Conservation (phyloP, 1,284 basidiomycete species). For the Cystobasidium sp. region DNA sequence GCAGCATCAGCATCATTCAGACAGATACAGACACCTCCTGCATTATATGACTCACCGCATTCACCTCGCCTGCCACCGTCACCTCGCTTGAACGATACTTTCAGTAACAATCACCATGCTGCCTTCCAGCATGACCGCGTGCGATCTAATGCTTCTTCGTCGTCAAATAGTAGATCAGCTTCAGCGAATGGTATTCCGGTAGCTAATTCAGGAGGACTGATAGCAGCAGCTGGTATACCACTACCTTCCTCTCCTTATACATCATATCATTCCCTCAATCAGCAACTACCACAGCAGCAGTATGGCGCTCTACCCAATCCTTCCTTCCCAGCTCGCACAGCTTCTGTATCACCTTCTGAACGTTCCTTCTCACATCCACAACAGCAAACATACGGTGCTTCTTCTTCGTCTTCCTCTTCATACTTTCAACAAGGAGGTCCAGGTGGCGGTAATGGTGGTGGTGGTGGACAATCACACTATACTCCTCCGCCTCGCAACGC, state of each 20-base stretch:
- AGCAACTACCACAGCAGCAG: not conserved
- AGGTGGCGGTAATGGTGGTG: not conserved
- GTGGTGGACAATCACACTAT: too few relatives aligned
- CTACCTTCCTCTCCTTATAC: not conserved
- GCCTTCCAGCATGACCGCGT: too few relatives aligned
- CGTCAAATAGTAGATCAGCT: too few relatives aligned
- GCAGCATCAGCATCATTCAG: not conserved
- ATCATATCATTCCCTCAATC: not conserved
- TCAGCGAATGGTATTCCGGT: too few relatives aligned
- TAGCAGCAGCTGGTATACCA: slow-evolving; percentile 9
- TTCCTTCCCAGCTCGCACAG: slow-evolving; percentile 7
- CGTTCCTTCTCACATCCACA: slow-evolving; percentile 8
- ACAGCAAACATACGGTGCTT: not conserved
- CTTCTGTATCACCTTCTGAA: not conserved
- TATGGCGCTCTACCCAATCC: not conserved
- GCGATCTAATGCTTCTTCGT: too few relatives aligned
- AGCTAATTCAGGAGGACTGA: too few relatives aligned
- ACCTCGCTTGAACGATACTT: too few relatives aligned
- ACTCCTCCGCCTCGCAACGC: too few relatives aligned
- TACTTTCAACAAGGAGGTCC: not conserved
- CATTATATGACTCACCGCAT: too few relatives aligned
- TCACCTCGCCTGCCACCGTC: too few relatives aligned
- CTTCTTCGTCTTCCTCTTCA: not conserved
- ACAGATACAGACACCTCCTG: too few relatives aligned
- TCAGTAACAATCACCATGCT: too few relatives aligned